Percentiles rank a stretch among this genome's conserved stretches.
Evolutionary conservation across 176 grass and related monocot genomes (phyloP).

Genomic region (Paspalum notatum): DNA sequence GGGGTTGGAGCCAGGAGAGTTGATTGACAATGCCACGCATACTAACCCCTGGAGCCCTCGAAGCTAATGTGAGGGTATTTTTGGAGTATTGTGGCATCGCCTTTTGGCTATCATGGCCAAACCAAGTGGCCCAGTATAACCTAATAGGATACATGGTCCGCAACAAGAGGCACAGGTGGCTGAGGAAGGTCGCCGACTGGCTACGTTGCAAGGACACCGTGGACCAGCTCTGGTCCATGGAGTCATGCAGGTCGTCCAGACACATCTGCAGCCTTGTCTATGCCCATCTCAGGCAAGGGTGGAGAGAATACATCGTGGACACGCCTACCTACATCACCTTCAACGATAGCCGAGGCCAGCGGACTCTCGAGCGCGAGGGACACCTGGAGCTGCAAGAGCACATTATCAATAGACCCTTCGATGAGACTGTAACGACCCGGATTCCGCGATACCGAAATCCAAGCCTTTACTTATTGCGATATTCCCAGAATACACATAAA

Average conservation of each 20-base stretch:
- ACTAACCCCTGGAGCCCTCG: too few species aligned
- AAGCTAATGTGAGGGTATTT: too few species aligned
- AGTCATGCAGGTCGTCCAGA: neutral
- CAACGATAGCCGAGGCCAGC: neutral
- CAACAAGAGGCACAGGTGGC: fast-evolving
- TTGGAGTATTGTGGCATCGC: too few species aligned
- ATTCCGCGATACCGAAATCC: too few species aligned
- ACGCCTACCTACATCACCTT: neutral
- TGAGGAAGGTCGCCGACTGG: fast-evolving
- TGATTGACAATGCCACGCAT: too few species aligned
- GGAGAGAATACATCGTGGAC: neutral
- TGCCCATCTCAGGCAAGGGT: neutral
- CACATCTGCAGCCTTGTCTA: neutral
- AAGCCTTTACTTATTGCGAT: too few species aligned
- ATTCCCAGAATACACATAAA: too few species aligned
- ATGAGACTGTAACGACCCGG: too few species aligned
- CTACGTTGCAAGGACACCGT: neutral
- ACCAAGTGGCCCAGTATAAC: neutral
- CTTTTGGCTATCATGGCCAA: neutral
- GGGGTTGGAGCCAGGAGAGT: too few species aligned
- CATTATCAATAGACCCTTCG: too few species aligned
- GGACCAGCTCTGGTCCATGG: slow-evolving; percentile 1
- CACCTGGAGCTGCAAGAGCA: too few species aligned
- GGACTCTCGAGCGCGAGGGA: neutral
- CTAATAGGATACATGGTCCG: neutral